Conservation (phyloP, 106 monocot genomes). For the Acorus calamus region DNA sequence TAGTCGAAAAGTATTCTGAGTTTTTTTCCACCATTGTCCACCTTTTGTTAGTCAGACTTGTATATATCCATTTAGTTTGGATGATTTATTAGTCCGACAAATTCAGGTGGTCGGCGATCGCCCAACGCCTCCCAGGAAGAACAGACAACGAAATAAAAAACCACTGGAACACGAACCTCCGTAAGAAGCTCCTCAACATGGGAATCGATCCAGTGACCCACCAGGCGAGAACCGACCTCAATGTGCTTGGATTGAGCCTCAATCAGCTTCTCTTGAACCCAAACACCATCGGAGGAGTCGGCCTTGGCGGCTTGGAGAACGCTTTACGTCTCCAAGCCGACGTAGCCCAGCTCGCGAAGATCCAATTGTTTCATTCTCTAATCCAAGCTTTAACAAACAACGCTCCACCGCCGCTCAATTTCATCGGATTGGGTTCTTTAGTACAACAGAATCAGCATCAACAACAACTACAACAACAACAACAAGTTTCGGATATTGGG, state of each 20-base stretch:
- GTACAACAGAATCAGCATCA: not conserved
- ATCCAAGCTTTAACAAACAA: constrained; percentile 12
- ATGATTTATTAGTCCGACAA: too few relatives aligned
- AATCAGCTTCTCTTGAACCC: constrained; percentile 17
- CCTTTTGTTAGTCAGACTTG: too few relatives aligned
- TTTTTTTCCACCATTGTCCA: too few relatives aligned
- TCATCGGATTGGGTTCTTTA: constrained; percentile 3
- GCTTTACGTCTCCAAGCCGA: constrained; percentile 20
- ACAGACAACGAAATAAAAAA: constrained; percentile 75
- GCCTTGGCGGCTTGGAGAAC: constrained; percentile 1
- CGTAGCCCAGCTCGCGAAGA: constrained; percentile 18
- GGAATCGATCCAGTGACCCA: constrained; percentile 60
- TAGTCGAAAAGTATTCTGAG: too few relatives aligned
- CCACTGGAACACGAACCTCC: constrained; percentile 66
- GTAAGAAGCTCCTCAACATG: constrained; percentile 47
- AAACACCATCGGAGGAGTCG: not conserved
- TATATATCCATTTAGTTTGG: too few relatives aligned
- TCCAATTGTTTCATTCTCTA: constrained; percentile 26
- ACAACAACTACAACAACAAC: too few relatives aligned
- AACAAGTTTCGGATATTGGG: too few relatives aligned
- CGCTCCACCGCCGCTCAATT: constrained; percentile 8
- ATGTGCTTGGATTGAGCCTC: constrained; percentile 15
- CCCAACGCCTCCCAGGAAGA: constrained; percentile 23
- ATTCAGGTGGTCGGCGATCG: constrained; percentile 50
- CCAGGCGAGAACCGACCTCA: constrained; percentile 21